Evolutionary conservation across 257 asterid species (phyloP), one percentile per base, ranked within the genome.

Genomic region (Solanum corneliomulleri): DNA sequence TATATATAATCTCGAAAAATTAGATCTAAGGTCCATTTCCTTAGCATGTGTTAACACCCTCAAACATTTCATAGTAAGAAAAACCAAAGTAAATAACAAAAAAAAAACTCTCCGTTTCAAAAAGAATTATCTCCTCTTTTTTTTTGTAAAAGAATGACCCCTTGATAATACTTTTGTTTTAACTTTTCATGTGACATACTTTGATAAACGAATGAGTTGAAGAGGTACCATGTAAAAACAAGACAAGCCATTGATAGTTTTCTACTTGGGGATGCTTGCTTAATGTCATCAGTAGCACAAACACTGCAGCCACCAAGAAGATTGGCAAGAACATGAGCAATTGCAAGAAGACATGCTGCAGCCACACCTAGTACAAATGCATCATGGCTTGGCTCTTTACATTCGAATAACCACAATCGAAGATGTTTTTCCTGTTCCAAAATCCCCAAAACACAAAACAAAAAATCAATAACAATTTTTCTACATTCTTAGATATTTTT

Each of bases 321-420:
- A 89, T 93, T 95, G 10, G 95, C 93, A 44, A 95, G 86, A 76
- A 96, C 86, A 87, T 96, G 99, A 62, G 98, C 97, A 71, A 90
- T 45, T 9, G 91, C 86, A 9, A 95, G 93, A 68, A 96, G 92
- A 29, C 88, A 75, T 11, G 93, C 92, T n/a, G 99, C 99, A 11
- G 94, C 92, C 42, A 92, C 80, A n/a, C 98, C 99, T 3, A 94
- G 85, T 56, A 95, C 88, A 70, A 86, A 97, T 0, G 99, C 99
- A 10, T 93, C 93, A 70, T 95, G 98, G 86, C 98, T 97, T 42
- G 97, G 98, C 88, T 93, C 92, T 88, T 97, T 95, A 49, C 99
- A 97, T 91, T 97, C 99, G 72, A 95, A 93, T 86, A 97, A 82
- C 96, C 95, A 94, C 60, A 97, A 76, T 89, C 91, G 90, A 87